Base-by-base conservation (phyloP, 768 basidiomycete species). In the Leccinum uliginosum region DNA sequence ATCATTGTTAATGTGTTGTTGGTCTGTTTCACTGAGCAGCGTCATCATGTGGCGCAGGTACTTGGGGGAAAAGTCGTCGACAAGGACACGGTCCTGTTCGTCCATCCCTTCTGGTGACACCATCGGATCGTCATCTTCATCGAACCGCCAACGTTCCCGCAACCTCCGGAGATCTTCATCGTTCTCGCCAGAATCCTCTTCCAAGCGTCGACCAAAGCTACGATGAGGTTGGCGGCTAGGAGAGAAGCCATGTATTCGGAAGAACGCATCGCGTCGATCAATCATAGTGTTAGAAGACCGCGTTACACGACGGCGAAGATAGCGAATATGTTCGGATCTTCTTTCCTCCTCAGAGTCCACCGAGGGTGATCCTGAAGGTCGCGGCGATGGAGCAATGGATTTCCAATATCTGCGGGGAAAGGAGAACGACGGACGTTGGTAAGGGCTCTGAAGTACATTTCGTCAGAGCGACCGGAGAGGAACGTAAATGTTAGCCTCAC, bases 231-330 rank as follows among this genome's bases (percentile, higher is more conserved):
- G 62, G 15, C 53, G 14, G 0, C 58, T 40, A 0, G 63, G 59
- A 50, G 53, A 55, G 27, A 71, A 62, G 21, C 66, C 72, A 19
- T 63, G 63, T 32, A 57, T 59, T 51, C 64, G 63, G 35, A 62
- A 61, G 54, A 67, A 63, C 14, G 72, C 62, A 56, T 75, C 71
- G 14, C 86, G 82, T 50, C 96, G 82, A 73, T 97, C 93, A 17
- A 96, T 63, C 59, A 84, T 75, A 14, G 86, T 68, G 27, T 91
- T 82, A 4, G 95, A 95, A 32, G 89, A 91, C 54, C 96, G 89
- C 1, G 93, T 93, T 55, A 80, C 71, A 9, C 96, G 87, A 49
- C 87, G 65, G 58, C 95, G 89, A 55, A 93, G 66, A 43, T 64
- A 67, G 14, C 65, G 68, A 9, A 67, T 49, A 47, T 40, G 71